Evolutionary conservation across 2,329 filamentous ascomycete genomes (phyloP).

Genomic region (Meredithiella fracta): DNA sequence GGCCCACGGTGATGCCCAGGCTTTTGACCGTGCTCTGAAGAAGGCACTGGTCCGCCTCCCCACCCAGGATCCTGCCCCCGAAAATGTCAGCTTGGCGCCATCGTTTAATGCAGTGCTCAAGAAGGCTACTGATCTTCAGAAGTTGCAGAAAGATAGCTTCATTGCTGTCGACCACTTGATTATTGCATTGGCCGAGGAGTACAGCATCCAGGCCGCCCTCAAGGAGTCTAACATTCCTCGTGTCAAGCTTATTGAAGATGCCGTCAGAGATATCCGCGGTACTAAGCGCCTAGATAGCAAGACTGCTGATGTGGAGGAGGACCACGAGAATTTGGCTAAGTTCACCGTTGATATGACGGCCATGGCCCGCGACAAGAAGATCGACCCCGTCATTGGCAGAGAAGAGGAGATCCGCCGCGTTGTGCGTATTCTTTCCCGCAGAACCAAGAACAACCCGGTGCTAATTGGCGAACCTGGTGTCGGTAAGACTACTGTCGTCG

Average conservation of each 20-base stretch:
- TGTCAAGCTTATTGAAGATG: slow-evolving; percentile 72
- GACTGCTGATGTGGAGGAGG: slow-evolving; percentile 80
- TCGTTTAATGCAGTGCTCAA: slow-evolving; percentile 68
- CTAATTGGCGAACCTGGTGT: slow-evolving; percentile 96
- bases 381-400: slow-evolving; percentile 90
- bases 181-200: slow-evolving; percentile 64
- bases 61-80: slow-evolving; percentile 87
- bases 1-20: slow-evolving; percentile 80
- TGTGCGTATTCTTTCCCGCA: slow-evolving; percentile 74
- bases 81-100: slow-evolving; percentile 68
- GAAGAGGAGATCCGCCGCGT: slow-evolving; percentile 92
- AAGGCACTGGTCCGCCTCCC: slow-evolving; percentile 80
- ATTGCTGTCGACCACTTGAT: slow-evolving; percentile 94
- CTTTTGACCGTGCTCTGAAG: slow-evolving; percentile 78
- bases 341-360: slow-evolving; percentile 98
- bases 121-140: slow-evolving; percentile 75
- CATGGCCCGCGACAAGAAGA: slow-evolving; percentile 91
- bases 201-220: slow-evolving; percentile 53
- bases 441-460: slow-evolving; percentile 97
- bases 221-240: slow-evolving; percentile 86
- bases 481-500: slow-evolving; percentile 94
- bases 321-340: slow-evolving; percentile 91
- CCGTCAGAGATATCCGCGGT: slow-evolving; percentile 81
- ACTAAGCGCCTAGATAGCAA: slow-evolving; percentile 90
- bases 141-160: slow-evolving; percentile 92